Percentiles rank a stretch among this genome's conserved stretches.
Conservation (phyloP, 2,329 filamentous ascomycete species). For the Hymenoscyphus infarciens region DNA sequence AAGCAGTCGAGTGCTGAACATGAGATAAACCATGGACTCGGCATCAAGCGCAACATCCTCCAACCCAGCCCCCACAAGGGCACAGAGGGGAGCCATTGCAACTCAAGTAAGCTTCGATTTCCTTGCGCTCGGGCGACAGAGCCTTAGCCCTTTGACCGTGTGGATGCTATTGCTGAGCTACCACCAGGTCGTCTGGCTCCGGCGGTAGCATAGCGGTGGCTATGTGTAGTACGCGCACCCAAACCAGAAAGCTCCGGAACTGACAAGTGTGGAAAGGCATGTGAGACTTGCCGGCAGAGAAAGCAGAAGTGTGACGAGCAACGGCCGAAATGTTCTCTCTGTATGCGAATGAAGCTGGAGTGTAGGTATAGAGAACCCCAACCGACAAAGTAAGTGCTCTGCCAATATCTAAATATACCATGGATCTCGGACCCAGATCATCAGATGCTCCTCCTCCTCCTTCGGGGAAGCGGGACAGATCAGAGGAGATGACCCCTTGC, state of each 20-base stretch:
- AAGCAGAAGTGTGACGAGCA: conserved; percentile 64
- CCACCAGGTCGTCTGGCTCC: background rate
- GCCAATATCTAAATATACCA: conserved; percentile 5
- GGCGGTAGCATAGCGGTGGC: background rate
- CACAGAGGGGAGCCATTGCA: conserved; percentile 47
- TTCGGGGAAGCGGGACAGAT: background rate
- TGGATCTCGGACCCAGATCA: background rate
- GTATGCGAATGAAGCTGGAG: conserved; percentile 52
- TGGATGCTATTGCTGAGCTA: background rate
- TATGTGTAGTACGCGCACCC: background rate
- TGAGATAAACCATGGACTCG: conserved; percentile 25
- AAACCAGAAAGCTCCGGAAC: conserved; percentile 6
- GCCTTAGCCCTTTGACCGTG: background rate
- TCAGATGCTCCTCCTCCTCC: background rate
- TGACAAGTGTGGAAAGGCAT: conserved; percentile 42
- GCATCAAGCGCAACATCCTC: conserved; percentile 26
- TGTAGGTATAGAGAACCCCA: conserved; percentile 59
- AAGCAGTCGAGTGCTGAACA: background rate
- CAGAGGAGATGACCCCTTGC: background rate
- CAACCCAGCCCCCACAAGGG: conserved; percentile 33
- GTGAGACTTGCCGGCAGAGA: conserved; percentile 55
- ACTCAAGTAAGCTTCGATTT: conserved; percentile 39
- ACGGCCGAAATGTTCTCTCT: conserved; percentile 58
- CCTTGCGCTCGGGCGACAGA: background rate
- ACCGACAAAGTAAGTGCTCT: conserved; percentile 55